A percentile compares a stretch with the other conserved stretches of the same genome.
phyloP scores from a whole-genome alignment of 257 asterid species.

The Ilex asprella region DNA sequence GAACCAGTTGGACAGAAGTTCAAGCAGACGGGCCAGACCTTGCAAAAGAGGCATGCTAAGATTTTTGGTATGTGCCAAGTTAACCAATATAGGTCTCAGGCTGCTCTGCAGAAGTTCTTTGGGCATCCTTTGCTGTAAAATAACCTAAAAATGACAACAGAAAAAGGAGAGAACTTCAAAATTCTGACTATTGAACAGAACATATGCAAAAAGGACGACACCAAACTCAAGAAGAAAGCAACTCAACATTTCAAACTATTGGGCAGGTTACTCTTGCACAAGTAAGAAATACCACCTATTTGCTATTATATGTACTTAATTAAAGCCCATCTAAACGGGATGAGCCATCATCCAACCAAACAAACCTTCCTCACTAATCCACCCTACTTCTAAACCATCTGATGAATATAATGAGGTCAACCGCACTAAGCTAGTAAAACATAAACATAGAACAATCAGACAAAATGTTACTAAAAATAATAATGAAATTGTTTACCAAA shows the following conservation, averaged over 20 bases:
- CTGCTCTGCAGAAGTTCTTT: constrained; percentile 98
- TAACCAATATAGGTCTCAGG: constrained; percentile 94
- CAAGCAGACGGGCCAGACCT: constrained; percentile 97
- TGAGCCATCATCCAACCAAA: neutral
- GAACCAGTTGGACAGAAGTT: constrained; percentile 96
- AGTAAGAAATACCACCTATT: neutral
- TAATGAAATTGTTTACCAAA: neutral
- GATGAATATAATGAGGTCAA: constrained; percentile 1
- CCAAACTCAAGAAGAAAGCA: neutral
- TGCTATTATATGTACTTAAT: neutral
- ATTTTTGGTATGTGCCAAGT: constrained; percentile 95
- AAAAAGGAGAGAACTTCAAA: constrained; percentile 2
- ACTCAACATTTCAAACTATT: neutral
- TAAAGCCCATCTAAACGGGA: neutral
- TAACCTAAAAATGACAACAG: constrained; percentile 49
- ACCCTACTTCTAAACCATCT: neutral
- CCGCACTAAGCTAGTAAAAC: neutral
- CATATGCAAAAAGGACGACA: neutral
- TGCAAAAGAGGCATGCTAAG: constrained; percentile 98
- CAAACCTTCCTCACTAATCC: neutral
- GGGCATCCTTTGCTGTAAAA: constrained; percentile 94
- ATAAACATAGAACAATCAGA: too few relatives aligned
- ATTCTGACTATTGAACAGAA: neutral
- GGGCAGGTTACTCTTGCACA: neutral
- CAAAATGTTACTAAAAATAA: neutral